A percentile compares a stretch with the other conserved stretches of the same genome.
These are phyloP conservation scores for Rostrohypoxylon terebratum DNA, from an alignment of 495 filamentous ascomycete species.

Conservation along the genomic window DNA sequence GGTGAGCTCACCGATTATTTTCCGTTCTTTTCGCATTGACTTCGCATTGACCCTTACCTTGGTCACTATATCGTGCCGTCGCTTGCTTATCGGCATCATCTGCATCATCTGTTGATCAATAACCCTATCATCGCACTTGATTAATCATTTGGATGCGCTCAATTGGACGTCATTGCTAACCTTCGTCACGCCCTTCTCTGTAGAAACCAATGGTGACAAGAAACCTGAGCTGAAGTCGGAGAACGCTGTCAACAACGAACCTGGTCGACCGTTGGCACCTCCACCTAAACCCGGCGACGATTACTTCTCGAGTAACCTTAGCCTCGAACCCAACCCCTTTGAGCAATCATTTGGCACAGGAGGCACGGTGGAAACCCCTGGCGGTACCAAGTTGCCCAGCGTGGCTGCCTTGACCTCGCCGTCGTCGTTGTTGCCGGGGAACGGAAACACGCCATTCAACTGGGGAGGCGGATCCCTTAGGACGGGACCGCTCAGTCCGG, in stretches of 20 bases:
- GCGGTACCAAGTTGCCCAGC: slow-evolving; percentile 88
- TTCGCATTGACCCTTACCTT: slow-evolving; percentile 32
- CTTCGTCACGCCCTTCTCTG: slow-evolving; percentile 21
- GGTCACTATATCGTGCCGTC: slow-evolving; percentile 24
- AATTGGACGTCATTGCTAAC: slow-evolving; percentile 46
- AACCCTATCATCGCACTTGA: neutral
- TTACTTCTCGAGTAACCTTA: slow-evolving; percentile 77
- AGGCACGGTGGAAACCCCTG: slow-evolving; percentile 80
- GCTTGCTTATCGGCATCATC: slow-evolving; percentile 22
- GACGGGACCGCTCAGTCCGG: slow-evolving; percentile 93
- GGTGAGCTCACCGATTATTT: slow-evolving; percentile 44
- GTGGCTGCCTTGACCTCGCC: slow-evolving; percentile 94
- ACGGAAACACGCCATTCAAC: slow-evolving; percentile 74
- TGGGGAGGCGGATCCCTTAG: slow-evolving; percentile 88
- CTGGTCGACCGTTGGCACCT: slow-evolving; percentile 72
- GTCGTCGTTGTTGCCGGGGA: slow-evolving; percentile 78
- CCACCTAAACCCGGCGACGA: slow-evolving; percentile 82
- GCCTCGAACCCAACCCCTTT: slow-evolving; percentile 94
- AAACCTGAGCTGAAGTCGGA: slow-evolving; percentile 57
- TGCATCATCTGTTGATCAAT: neutral
- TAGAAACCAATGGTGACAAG: slow-evolving; percentile 52
- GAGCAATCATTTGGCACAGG: slow-evolving; percentile 88
- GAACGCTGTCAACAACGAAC: slow-evolving; percentile 51
- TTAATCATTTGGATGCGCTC: slow-evolving; percentile 35
- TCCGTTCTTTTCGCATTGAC: slow-evolving; percentile 13